A percentile compares a stretch with the other conserved stretches of the same genome.
phyloP scores from a whole-genome alignment of 768 basidiomycete species.

The Sarcomyxa edulis region DNA sequence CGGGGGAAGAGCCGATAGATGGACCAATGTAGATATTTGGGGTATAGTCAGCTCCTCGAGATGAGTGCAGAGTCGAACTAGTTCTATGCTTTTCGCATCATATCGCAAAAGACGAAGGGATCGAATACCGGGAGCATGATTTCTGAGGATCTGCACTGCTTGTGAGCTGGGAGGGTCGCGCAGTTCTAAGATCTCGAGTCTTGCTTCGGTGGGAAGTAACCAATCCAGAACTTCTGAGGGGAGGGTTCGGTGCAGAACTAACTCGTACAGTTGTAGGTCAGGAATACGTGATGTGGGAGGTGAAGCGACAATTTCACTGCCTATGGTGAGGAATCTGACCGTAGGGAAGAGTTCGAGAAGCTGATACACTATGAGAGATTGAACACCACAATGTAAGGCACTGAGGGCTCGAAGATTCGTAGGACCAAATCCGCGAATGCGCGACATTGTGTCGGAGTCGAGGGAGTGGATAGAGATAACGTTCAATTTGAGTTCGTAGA shows the following conservation, averaged over 20 bases:
- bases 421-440: conserved; percentile 2
- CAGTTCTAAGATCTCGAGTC: conserved; percentile 31
- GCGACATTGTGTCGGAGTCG: not conserved
- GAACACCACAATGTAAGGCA: conserved; percentile 25
- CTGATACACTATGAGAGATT: conserved; percentile 36
- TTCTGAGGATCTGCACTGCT: conserved; percentile 16
- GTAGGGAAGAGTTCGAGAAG: conserved; percentile 29
- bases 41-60: conserved; percentile 32
- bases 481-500: conserved; percentile 3
- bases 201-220: conserved; percentile 25
- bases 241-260: conserved; percentile 28
- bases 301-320: conserved; percentile 27
- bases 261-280: conserved; percentile 28
- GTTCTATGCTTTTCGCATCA: conserved; percentile 18
- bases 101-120: conserved; percentile 33
- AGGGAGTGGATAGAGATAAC: conserved; percentile 1
- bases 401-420: conserved; percentile 4
- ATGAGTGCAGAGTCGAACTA: conserved; percentile 26
- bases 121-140: conserved; percentile 24
- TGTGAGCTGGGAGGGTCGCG: conserved; percentile 23
- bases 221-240: conserved; percentile 22
- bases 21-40: conserved; percentile 24
- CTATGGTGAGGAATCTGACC: conserved; percentile 30
- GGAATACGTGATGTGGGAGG: conserved; percentile 20
- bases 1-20: conserved; percentile 24